Evolutionary conservation across 495 filamentous ascomycete species (phyloP).

Genomic region (Talaromyces proteolyticus): DNA sequence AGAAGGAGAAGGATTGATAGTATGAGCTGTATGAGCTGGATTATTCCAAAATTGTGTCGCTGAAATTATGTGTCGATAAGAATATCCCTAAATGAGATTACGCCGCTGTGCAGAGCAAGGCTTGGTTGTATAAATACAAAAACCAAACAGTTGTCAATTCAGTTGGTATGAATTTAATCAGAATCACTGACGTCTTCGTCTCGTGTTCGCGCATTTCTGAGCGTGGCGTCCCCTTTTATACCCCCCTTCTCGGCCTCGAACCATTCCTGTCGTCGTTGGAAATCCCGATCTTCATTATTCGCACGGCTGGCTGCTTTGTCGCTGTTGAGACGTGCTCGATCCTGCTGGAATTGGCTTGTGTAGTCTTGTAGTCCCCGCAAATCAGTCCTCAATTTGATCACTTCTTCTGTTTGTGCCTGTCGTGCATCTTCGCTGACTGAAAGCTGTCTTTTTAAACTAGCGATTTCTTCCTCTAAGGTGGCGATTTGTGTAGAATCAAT

Average conservation of each 20-base stretch:
- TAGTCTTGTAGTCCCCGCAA: conserved; percentile 33
- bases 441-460: conserved; percentile 33
- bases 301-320: conserved; percentile 31
- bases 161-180: too few relatives aligned
- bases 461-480: conserved; percentile 27
- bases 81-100: too few relatives aligned
- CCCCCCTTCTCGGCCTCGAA: conserved; percentile 42
- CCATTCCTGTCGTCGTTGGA: conserved; percentile 35
- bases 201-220: conserved; percentile 28
- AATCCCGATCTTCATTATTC: conserved; percentile 35
- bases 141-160: too few relatives aligned
- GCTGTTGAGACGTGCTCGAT: conserved; percentile 28
- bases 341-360: conserved; percentile 34
- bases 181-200: conserved; percentile 16
- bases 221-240: conserved; percentile 31
- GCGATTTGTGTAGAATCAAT: conserved; percentile 26
- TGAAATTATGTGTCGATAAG: background rate
- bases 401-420: conserved; percentile 28
- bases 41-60: too few relatives aligned
- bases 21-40: too few relatives aligned
- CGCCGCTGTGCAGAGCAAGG: too few relatives aligned
- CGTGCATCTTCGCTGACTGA: conserved; percentile 33
- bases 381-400: conserved; percentile 30
- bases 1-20: too few relatives aligned
- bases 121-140: too few relatives aligned